phyloP scores from a whole-genome alignment of 2,329 filamentous ascomycete genomes.

The Cadophora sp. region DNA sequence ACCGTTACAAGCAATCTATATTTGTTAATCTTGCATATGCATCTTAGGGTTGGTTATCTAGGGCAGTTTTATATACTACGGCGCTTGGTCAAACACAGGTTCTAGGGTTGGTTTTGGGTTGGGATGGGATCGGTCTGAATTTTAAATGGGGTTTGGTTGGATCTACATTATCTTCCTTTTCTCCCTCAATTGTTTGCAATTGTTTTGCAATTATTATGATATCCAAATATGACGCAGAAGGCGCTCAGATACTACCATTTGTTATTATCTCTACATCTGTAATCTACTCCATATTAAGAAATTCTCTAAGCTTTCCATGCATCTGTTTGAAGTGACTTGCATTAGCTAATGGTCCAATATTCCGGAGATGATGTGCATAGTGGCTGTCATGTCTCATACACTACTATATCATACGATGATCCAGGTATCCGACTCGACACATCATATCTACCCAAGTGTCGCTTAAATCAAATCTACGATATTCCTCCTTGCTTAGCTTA shows the following conservation, averaged over 20 bases:
- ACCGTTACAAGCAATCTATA: neutral
- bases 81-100: neutral
- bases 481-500: neutral
- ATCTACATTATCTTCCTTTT: neutral
- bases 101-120: neutral
- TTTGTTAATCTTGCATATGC: slow-evolving; percentile 15
- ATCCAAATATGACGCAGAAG: slow-evolving; percentile 16
- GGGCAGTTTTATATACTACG: slow-evolving; percentile 16
- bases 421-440: neutral
- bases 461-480: neutral
- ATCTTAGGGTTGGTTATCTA: slow-evolving; percentile 16
- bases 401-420: neutral
- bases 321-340: neutral
- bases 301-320: neutral
- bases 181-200: neutral
- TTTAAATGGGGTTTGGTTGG: neutral
- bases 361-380: neutral
- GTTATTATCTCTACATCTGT: slow-evolving; percentile 4
- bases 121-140: neutral
- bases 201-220: neutral
- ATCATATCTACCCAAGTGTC: neutral
- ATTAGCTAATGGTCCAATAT: neutral
- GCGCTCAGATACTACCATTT: slow-evolving; percentile 6
- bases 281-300: slow-evolving; percentile 1
- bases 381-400: neutral